Conservation (phyloP, 176 grass and related monocot genomes). For the Cenchrus fungigraminus region DNA sequence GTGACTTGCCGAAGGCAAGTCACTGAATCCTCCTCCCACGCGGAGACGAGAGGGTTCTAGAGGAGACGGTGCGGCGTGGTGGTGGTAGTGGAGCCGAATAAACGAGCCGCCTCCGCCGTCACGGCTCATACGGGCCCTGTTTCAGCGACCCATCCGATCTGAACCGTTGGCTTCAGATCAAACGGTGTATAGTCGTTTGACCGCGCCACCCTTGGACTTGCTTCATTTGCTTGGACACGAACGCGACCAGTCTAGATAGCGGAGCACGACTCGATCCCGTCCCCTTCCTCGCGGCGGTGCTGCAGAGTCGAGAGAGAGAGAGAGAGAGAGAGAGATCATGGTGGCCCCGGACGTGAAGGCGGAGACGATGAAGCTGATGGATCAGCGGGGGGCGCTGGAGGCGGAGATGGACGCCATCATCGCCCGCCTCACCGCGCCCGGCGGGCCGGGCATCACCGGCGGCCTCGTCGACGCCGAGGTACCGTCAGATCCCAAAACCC, state of each 20-base stretch:
- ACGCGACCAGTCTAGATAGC: background rate
- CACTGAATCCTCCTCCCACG: no score
- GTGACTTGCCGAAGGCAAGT: no score
- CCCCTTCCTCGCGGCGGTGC: background rate
- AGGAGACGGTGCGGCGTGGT: background rate
- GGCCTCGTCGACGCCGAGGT: conserved; percentile 76
- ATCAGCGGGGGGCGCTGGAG: conserved; percentile 55
- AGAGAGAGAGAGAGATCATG: conserved; percentile 52
- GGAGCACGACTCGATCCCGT: background rate
- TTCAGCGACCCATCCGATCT: background rate
- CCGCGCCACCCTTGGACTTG: background rate
- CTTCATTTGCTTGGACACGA: background rate
- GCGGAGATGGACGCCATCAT: conserved; percentile 88
- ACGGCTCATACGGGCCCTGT: background rate
- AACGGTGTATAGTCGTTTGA: background rate
- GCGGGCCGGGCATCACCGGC: conserved; percentile 68
- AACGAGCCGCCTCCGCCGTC: background rate
- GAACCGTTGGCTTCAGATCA: background rate
- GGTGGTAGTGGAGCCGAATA: background rate
- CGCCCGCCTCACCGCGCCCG: conserved; percentile 57
- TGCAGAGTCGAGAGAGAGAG: conserved; percentile 8
- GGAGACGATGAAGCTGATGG: conserved; percentile 76
- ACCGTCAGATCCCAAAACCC: conserved; percentile 26
- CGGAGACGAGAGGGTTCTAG: conserved; percentile 32
- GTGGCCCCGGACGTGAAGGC: conserved; percentile 90